Evolutionary conservation across 768 basidiomycete species (phyloP), one percentile per base, ranked within the genome.

Genomic region (Serendipita sp.): DNA sequence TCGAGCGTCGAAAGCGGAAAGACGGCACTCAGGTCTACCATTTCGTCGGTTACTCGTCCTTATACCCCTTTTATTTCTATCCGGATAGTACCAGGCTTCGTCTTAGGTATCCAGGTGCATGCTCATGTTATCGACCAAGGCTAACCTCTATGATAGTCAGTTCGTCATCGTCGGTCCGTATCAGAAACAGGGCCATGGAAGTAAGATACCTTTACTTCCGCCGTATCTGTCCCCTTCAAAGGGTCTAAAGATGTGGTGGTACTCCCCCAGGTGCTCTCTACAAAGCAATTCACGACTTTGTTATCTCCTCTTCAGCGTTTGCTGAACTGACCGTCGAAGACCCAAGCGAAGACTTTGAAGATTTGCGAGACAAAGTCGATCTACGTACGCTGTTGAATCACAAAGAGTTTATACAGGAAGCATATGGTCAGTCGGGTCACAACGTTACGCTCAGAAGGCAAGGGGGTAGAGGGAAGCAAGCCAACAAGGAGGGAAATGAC

Each of bases 241-340:
- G 16, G n/a, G 16, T 61, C 41, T 22, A 30, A 30, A 64, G 22
- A 67, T n/a, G n/a, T n/a, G n/a, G n/a, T n/a, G n/a, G n/a, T n/a
- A 24, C 43, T 22, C 9, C 56, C 64, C 4, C 68, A 95, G 92
- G 93, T 56, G 84, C 86, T 65, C 81, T 98, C 13, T 98, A 96
- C 77, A 81, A 76, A 48, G 83, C 91, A 0, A 85, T 92, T 61
- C 95, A 94, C 74, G 78, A 83, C 69, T 81, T 89, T 69, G 79
- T 88, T 20, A 71, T 88, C 44, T 74, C 79, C 14, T 80, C 80
- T 53, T 77, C 84, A 1, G 75, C 80, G 58, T 81, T 95, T 42
- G 85, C 88, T n/a, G 95, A 98, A 72, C 75, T 98, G 43, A 96
- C 93, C 1, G 89, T 99, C 22, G 96, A 99, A 74, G 96, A 99